Base-by-base conservation (phyloP, 2,329 filamentous ascomycete species). In the Aspergillus sp. region DNA sequence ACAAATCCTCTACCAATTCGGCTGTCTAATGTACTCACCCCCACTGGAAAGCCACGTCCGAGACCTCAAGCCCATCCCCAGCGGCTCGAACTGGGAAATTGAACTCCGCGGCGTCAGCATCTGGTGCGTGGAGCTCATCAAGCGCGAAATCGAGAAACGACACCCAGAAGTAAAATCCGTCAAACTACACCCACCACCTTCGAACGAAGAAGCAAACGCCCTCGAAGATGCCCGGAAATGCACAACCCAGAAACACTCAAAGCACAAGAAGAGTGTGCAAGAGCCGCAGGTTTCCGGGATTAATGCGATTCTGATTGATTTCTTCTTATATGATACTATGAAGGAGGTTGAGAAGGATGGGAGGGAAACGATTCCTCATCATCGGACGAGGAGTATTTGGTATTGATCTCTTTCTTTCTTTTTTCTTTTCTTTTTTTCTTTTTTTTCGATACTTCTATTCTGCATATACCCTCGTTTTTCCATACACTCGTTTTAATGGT, bases 231-330 rank as follows among this genome's bases (percentile, higher is more conserved):
- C n/a, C 42, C 47, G 50, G 25, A 53, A 50, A 15, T 52, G 51
- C 48, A 48, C 39, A 20, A 52, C 17, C 41, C 60, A 52, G 45
- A 55, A 53, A 27, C 54, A 39, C 49, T 49, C 45, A 49, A 57
- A 49, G 51, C 17, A 30, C 10, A 54, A 52, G 4, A 53, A 49
- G 7, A 53, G 51, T 39, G 41, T 45, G 13, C 43, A 47, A 13
- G 39, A 52, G 19, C 43, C 37, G 15, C 17, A 41, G 5, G 30
- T 43, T 13, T 58, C 56, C 57, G 71, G 73, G 13, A 67, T 85
- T 53, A 98, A 98, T 64, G 90, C 93, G 22, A 88, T 97, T 35
- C 69, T 98, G 59, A 93, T 98, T 53, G 93, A 98, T 68, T 98
- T 97, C 70, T 95, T 96, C 68, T 74, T 98, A 47, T 98, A 98